phyloP scores from a whole-genome alignment of 2,329 filamentous ascomycete genomes.

The Paramyrothecium roridum region DNA sequence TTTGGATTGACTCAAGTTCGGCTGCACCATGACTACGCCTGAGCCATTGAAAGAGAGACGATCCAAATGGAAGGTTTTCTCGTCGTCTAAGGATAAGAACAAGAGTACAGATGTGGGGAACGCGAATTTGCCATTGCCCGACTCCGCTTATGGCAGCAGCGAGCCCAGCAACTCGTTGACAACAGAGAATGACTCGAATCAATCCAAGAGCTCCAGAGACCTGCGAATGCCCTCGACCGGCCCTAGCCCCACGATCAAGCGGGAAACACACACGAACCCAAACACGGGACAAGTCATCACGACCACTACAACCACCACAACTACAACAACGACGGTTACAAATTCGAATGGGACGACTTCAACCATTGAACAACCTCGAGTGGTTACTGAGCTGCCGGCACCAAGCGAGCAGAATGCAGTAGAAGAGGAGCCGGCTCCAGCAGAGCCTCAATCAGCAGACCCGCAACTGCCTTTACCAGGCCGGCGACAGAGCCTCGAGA shows the following conservation, averaged over 20 bases:
- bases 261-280: slow-evolving; percentile 12
- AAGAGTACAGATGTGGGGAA: slow-evolving; percentile 9
- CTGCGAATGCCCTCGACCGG: not conserved
- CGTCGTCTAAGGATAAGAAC: slow-evolving; percentile 16
- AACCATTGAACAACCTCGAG: slow-evolving; percentile 14
- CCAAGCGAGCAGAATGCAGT: slow-evolving; percentile 10
- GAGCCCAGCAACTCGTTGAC: slow-evolving; percentile 18
- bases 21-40: not conserved
- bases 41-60: slow-evolving; percentile 11
- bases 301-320: slow-evolving; percentile 16
- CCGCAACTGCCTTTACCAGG: slow-evolving; percentile 2
- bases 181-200: slow-evolving; percentile 11
- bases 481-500: slow-evolving; percentile 17
- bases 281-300: slow-evolving; percentile 19
- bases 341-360: slow-evolving; percentile 17
- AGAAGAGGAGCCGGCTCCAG: slow-evolving; percentile 1
- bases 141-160: slow-evolving; percentile 18
- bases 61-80: slow-evolving; percentile 20
- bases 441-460: slow-evolving; percentile 3
- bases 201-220: slow-evolving; percentile 7
- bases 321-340: slow-evolving; percentile 23
- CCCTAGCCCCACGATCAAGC: slow-evolving; percentile 9
- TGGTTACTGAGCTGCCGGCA: slow-evolving; percentile 12
- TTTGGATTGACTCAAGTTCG: too few species aligned
- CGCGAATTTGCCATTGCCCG: slow-evolving; percentile 6